A percentile compares a stretch with the other conserved stretches of the same genome.
Conservation (phyloP, 768 basidiomycete genomes). For the Agaricus subrufescens region DNA sequence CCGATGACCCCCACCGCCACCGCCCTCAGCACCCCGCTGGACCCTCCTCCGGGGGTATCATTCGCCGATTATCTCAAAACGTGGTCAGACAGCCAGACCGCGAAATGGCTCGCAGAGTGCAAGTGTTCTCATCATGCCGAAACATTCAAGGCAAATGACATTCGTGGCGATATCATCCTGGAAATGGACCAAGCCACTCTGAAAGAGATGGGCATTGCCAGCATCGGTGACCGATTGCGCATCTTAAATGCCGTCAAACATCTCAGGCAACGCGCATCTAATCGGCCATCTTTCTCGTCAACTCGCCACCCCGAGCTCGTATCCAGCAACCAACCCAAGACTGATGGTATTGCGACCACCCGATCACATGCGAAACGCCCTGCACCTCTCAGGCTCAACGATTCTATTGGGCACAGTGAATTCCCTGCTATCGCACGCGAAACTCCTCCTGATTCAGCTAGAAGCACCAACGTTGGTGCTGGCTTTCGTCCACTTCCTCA, state of each 20-base stretch:
- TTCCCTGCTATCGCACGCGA: slow-evolving; percentile 74
- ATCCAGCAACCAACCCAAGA: slow-evolving; percentile 13
- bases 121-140: slow-evolving; percentile 66
- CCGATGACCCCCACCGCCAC: slow-evolving; percentile 31
- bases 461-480: slow-evolving; percentile 13
- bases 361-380: slow-evolving; percentile 44
- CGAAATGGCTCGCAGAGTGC: slow-evolving; percentile 74
- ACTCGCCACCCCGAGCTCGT: slow-evolving; percentile 12
- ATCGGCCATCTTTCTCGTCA: slow-evolving; percentile 14
- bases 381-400: slow-evolving; percentile 73
- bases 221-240: slow-evolving; percentile 88
- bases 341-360: slow-evolving; percentile 29
- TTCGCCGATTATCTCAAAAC: slow-evolving; percentile 61
- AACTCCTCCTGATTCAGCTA: slow-evolving; percentile 53
- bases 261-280: slow-evolving; percentile 56
- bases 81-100: slow-evolving; percentile 72
- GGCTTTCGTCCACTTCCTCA: slow-evolving; percentile 21
- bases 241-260: slow-evolving; percentile 82
- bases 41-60: slow-evolving; percentile 53
- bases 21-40: slow-evolving; percentile 30
- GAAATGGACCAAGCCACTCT: slow-evolving; percentile 86
- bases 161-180: slow-evolving; percentile 85
- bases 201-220: slow-evolving; percentile 86
- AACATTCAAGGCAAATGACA: slow-evolving; percentile 81
- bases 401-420: slow-evolving; percentile 47